Evolutionary conservation across 192 early-diverging fungal species (phyloP), one percentile per base, ranked within the genome.

Genomic region (Polychytrium aggregatum): DNA sequence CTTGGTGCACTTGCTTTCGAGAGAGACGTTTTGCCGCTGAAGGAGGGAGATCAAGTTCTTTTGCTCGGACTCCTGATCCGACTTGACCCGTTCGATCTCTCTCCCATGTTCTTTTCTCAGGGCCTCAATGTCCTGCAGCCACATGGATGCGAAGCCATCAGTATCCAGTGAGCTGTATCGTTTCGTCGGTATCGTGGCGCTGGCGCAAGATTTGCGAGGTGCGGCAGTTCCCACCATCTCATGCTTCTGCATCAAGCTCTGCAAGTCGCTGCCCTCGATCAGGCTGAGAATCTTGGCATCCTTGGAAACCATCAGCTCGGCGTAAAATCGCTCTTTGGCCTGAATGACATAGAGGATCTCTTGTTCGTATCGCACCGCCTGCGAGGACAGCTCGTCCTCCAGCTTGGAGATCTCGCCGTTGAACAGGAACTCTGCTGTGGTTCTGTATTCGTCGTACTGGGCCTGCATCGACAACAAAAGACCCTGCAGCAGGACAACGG

Each of bases 271-370:
- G 0, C 77, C 77, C 48, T 79, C 77, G 40, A 79, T 74, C 40
- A 79, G 40, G 29, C 63, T 71, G 74, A 79, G 78, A 41, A 79
- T 79, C 50, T 79, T 79, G 6, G 77, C 77, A 56, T 79, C 77
- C 55, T 79, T 79, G 10, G 74, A 57, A 7, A 79, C 69, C 77
- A 79, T 79, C 74, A 79, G 71, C 46, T 79, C 77, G 5, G 66
- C 50, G 40, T 79, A 79, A 39, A 79, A 79, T 57, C 72, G 78
- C 59, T 79, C 77, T 49, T 79, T 79, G 35, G 77, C 74, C 52
- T 79, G 77, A 24, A 77, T 67, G 2, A 79, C 65, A 51, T 78
- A 79, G 63, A 77, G 54, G 50, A 79, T 78, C 52, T 79, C 77
- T 41, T 79, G 74, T 45, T 79, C 73, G 51, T 72, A 76, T 33